These are phyloP conservation scores for Pythium coloratum DNA, from an alignment of 352 stramenopile genomes.

Conservation along the genomic window DNA sequence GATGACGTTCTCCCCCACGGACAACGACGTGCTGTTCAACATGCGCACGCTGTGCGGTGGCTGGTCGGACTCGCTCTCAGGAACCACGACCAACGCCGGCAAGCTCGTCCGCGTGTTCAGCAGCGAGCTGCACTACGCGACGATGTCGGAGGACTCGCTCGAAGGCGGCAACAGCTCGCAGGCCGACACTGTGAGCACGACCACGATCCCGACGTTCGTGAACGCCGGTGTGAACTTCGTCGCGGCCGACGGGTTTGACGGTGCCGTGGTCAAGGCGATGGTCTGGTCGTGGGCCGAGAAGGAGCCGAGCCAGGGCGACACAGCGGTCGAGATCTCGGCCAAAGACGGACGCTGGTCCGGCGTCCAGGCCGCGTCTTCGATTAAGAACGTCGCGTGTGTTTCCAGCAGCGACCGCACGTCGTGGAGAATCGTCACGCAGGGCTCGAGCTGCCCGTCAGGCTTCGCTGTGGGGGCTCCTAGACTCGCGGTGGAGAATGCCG, in stretches of 20 bases:
- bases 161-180: slow-evolving; percentile 23
- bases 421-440: slow-evolving; percentile 52
- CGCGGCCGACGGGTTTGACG: slow-evolving; percentile 58
- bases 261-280: slow-evolving; percentile 44
- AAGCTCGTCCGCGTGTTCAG: slow-evolving; percentile 48
- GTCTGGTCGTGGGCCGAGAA: slow-evolving; percentile 65
- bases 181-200: slow-evolving; percentile 33
- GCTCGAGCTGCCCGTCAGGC: slow-evolving; percentile 42
- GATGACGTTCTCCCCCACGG: slow-evolving; percentile 41
- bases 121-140: slow-evolving; percentile 55
- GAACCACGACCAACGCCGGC: slow-evolving; percentile 42
- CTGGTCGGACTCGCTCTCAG: slow-evolving; percentile 45
- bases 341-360: slow-evolving; percentile 60
- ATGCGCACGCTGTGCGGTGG: slow-evolving; percentile 47
- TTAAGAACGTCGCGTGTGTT: slow-evolving; percentile 55
- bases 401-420: slow-evolving; percentile 41
- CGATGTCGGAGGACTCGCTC: slow-evolving; percentile 39
- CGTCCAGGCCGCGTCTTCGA: slow-evolving; percentile 37
- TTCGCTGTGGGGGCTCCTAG: slow-evolving; percentile 35
- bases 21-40: slow-evolving; percentile 55
- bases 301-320: slow-evolving; percentile 40
- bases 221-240: slow-evolving; percentile 62
- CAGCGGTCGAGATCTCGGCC: slow-evolving; percentile 44
- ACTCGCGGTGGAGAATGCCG: slow-evolving; percentile 54
- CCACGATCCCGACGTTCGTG: slow-evolving; percentile 46